These are phyloP conservation scores for Populus davidiana DNA, from an alignment of 345 rosid genomes.

Conservation along the genomic window DNA sequence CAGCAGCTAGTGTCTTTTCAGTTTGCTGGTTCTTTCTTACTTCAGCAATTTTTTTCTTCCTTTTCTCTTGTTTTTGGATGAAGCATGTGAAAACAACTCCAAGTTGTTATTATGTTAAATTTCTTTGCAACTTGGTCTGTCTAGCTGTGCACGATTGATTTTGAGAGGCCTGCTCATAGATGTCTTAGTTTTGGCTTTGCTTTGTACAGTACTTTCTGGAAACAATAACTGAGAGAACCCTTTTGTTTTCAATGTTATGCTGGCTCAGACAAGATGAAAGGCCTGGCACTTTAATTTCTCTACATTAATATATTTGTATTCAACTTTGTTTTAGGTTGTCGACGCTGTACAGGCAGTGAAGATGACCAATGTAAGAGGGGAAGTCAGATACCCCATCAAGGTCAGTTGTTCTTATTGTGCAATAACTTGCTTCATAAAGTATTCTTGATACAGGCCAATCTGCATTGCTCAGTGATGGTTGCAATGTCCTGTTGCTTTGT, in stretches of 20 bases:
- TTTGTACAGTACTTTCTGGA: background rate
- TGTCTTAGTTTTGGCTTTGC: background rate
- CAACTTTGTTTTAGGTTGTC: slow-evolving; percentile 52
- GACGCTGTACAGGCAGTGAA: slow-evolving; percentile 81
- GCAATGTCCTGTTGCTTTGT: slow-evolving; percentile 1
- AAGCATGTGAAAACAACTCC: background rate
- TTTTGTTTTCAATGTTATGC: background rate
- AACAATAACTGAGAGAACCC: background rate
- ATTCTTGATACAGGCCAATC: background rate
- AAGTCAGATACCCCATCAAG: slow-evolving; percentile 92
- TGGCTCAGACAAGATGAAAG: background rate
- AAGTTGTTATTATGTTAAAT: background rate
- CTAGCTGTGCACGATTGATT: background rate
- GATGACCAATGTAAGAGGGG: slow-evolving; percentile 89
- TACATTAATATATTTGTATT: background rate
- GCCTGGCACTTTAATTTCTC: background rate
- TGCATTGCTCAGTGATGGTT: background rate
- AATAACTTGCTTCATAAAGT: background rate
- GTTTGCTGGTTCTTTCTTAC: background rate
- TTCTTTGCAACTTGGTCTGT: background rate
- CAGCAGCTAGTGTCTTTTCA: background rate
- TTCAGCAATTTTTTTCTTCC: background rate
- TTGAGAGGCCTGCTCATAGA: background rate
- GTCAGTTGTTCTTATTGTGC: slow-evolving; percentile 30
- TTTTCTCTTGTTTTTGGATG: background rate